A percentile compares a stretch with the other conserved stretches of the same genome.
These are phyloP conservation scores for Sarcomyxa edulis DNA, from an alignment of 768 basidiomycete species.

Conservation along the genomic window DNA sequence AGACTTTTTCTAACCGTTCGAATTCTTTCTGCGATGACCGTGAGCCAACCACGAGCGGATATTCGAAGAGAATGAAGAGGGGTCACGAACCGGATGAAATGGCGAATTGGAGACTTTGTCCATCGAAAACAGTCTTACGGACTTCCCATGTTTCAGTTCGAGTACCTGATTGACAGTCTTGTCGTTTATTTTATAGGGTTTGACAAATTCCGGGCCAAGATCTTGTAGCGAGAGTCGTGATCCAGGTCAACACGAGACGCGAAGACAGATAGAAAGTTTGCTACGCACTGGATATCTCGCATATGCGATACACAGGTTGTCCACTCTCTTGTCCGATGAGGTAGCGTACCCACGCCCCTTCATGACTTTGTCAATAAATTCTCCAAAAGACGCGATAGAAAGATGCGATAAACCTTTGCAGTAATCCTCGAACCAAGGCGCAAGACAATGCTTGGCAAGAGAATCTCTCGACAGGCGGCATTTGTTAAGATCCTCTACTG, in stretches of 20 bases:
- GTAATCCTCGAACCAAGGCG: slow-evolving; percentile 85
- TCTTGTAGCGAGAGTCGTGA: no score
- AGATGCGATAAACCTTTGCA: slow-evolving; percentile 56
- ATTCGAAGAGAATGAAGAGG: slow-evolving; percentile 6
- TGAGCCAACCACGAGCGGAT: no score
- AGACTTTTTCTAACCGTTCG: slow-evolving; percentile 46
- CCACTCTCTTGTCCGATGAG: slow-evolving; percentile 62
- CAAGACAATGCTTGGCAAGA: slow-evolving; percentile 65
- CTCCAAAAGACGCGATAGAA: not conserved
- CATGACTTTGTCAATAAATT: slow-evolving; percentile 6
- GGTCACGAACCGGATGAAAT: slow-evolving; percentile 52
- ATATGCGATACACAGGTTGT: slow-evolving; percentile 71
- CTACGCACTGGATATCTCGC: slow-evolving; percentile 68
- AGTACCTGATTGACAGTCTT: slow-evolving; percentile 59
- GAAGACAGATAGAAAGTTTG: not conserved
- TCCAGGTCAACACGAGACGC: slow-evolving; percentile 7
- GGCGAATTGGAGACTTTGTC: slow-evolving; percentile 79
- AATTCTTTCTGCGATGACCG: slow-evolving; percentile 65
- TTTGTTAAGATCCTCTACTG: slow-evolving; percentile 51
- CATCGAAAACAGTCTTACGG: slow-evolving; percentile 60
- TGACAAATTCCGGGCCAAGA: slow-evolving; percentile 44
- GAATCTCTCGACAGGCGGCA: slow-evolving; percentile 64
- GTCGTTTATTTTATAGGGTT: slow-evolving; percentile 72
- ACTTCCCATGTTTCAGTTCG: slow-evolving; percentile 74
- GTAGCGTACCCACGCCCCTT: slow-evolving; percentile 86